Evolutionary conservation across 371 early-diverging fungal genomes (phyloP), one percentile per base, ranked within the genome.

Genomic region (Zychaea mexicana): DNA sequence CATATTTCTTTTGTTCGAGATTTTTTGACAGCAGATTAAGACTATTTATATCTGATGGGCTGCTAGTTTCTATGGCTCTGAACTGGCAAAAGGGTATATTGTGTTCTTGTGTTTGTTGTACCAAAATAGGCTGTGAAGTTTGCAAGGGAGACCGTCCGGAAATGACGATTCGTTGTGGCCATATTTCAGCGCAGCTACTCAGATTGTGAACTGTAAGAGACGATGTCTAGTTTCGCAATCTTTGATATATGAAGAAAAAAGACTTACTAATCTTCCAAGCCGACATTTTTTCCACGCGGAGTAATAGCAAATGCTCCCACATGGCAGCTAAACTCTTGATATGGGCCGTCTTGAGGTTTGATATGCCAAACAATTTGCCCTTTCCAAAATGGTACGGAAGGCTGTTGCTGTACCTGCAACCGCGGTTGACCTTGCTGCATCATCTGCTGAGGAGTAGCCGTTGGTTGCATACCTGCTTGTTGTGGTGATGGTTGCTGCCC

Each of bases 351-450:
- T 26, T 52, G 72, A 2, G 60, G 70, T 42, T 77, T 82, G 52
- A 82, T 73, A 61, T 77, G 82, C 85, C 87, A 87, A 1, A 84
- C 76, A 59, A 85, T 78, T 21, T 85, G 82, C 8, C 87, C 87
- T 3, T 75, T 76, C 87, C 87, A 85, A 8, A 85, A 68, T 0
- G 85, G 79, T 10, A 76, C 75, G 2, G 70, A 60, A 1, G 82
- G 65, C 28, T 27, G 52, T 33, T 57, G 67, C 21, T 38, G 39
- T 53, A 15, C n/a, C 39, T 65, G 70, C 31, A 22, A 27, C 15
- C 33, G 46, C 39, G 70, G 70, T 42, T 42, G 42, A 3, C 4
- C 2, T 38, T 59, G 26, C 28, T 62, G 68, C 56, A 67, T 52
- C 61, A 64, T 62, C 42, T 57, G 61, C 55, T 36, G 58, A 19